These are phyloP conservation scores for Xylaria sp. DNA, from an alignment of 2,329 filamentous ascomycete genomes.

Conservation along the genomic window DNA sequence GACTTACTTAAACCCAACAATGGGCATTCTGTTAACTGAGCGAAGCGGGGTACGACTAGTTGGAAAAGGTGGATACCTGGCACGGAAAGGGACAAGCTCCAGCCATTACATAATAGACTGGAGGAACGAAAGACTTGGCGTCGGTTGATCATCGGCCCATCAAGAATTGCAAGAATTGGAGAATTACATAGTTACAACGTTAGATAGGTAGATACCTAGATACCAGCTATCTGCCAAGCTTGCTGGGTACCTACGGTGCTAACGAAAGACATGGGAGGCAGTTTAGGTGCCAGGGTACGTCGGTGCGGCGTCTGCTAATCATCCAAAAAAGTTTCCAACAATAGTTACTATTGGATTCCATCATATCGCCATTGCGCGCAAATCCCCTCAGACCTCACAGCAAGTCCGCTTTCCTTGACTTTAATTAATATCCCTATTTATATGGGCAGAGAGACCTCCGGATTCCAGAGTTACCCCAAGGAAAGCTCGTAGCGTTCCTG, in stretches of 20 bases:
- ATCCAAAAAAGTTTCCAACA: constrained; percentile 28
- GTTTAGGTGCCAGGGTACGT: background rate
- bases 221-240: background rate
- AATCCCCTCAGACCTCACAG: constrained; percentile 4
- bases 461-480: background rate
- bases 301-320: background rate
- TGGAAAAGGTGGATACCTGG: no score
- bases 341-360: constrained; percentile 16
- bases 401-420: background rate
- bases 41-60: background rate
- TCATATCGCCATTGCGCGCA: constrained; percentile 15
- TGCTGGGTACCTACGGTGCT: background rate
- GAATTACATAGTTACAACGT: background rate
- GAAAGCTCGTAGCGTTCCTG: constrained; percentile 12
- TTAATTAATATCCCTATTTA: background rate
- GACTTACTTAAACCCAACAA: background rate
- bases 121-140: no score
- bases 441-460: background rate
- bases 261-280: background rate
- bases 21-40: background rate
- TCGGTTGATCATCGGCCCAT: background rate
- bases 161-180: background rate
- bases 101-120: no score
- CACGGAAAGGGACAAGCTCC: no score
- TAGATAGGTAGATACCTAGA: background rate